These are phyloP conservation scores for Phytophthora pluvialis DNA, from an alignment of 352 stramenopile species.

Conservation along the genomic window DNA sequence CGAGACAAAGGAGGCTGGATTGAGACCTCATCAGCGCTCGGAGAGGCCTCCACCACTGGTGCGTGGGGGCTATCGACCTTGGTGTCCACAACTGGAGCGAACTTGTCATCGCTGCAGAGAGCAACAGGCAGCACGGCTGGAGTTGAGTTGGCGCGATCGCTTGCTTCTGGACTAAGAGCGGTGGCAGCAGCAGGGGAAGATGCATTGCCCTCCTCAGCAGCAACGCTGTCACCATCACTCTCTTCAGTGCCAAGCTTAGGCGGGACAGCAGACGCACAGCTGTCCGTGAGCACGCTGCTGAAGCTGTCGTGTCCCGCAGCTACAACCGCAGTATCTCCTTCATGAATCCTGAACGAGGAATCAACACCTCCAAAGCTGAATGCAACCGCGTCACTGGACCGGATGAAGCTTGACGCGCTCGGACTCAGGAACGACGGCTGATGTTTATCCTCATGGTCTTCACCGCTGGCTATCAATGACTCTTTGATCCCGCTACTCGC, in stretches of 20 bases:
- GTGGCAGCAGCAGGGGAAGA: neutral
- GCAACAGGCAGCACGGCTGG: neutral
- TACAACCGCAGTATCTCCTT: slow-evolving; percentile 1
- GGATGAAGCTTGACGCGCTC: slow-evolving; percentile 26
- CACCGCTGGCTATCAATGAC: neutral
- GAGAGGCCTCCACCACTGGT: neutral
- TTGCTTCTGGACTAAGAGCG: neutral
- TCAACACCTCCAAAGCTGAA: slow-evolving; percentile 14
- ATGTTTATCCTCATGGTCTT: slow-evolving; percentile 2
- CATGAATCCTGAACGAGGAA: slow-evolving; percentile 25
- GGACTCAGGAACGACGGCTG: slow-evolving; percentile 20
- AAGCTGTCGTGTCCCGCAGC: slow-evolving; percentile 9
- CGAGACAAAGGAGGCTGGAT: slow-evolving; percentile 16
- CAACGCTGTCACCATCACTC: neutral
- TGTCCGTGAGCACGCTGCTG: slow-evolving; percentile 20
- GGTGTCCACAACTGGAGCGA: neutral
- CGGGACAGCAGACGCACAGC: neutral
- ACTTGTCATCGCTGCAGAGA: neutral
- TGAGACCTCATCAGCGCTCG: neutral
- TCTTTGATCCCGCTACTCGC: neutral
- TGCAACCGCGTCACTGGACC: slow-evolving; percentile 12
- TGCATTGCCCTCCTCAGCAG: neutral
- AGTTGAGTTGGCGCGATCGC: neutral
- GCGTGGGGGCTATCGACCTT: neutral
- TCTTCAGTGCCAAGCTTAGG: slow-evolving; percentile 4